Percentiles rank a stretch among this genome's conserved stretches.
These are phyloP conservation scores for Aciculosporium take DNA, from an alignment of 2,329 filamentous ascomycete genomes.

Conservation along the genomic window DNA sequence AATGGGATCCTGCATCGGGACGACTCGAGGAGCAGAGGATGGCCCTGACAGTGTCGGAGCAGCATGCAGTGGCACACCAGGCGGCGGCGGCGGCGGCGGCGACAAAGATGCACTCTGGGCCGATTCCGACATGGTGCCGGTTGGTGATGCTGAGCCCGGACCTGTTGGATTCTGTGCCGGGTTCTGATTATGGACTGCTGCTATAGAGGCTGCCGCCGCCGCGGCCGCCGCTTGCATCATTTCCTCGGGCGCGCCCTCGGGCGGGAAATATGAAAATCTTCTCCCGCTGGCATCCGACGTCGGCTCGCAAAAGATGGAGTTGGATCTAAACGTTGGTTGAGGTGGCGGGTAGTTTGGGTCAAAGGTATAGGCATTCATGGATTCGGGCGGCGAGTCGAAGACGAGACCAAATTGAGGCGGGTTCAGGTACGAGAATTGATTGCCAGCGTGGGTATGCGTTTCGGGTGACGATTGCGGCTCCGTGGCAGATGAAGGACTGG, in stretches of 20 bases:
- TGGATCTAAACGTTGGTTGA: conserved; percentile 47
- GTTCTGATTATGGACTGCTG: conserved; percentile 16
- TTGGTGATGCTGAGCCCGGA: conserved; percentile 26
- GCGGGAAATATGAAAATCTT: conserved; percentile 50
- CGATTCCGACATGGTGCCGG: conserved; percentile 14
- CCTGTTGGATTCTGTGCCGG: conserved; percentile 27
- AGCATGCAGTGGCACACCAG: conserved; percentile 18
- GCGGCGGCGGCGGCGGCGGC: conserved; percentile 32
- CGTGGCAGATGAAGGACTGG: conserved; percentile 19
- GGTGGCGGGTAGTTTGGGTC: conserved; percentile 27
- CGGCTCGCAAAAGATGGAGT: conserved; percentile 51
- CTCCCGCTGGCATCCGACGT: conserved; percentile 39
- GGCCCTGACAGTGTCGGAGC: conserved; percentile 14
- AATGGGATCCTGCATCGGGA: conserved; percentile 16
- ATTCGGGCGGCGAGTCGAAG: conserved; percentile 41
- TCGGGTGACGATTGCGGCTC: conserved; percentile 21
- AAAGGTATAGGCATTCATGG: conserved; percentile 32
- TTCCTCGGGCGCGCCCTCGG: conserved; percentile 29
- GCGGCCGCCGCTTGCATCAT: conserved; percentile 13
- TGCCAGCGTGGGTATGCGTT: conserved; percentile 12
- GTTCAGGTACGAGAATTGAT: conserved; percentile 27
- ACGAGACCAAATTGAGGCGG: conserved; percentile 44
- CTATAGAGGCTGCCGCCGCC: conserved; percentile 15
- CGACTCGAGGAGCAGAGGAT: conserved; percentile 13
- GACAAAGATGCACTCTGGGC: conserved; percentile 22